Percentiles rank a stretch among this genome's conserved stretches.
Conservation (phyloP, 208 protist genomes). For the Wallacemonas collosoma region DNA sequence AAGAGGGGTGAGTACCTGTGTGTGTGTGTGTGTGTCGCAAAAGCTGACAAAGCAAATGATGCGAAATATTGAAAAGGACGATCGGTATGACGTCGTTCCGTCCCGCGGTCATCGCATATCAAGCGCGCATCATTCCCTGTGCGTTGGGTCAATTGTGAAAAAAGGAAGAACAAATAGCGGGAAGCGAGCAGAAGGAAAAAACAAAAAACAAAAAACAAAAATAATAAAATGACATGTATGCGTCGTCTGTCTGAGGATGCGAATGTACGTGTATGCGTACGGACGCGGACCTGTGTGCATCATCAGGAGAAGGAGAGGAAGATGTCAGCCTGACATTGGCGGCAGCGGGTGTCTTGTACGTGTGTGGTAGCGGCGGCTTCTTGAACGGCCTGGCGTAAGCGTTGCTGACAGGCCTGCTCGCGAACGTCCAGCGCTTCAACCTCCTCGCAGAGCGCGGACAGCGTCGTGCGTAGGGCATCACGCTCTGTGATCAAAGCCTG, state of each 20-base stretch:
- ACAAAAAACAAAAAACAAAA: conserved; percentile 12
- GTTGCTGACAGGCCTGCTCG: conserved; percentile 40
- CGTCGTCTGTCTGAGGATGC: neutral
- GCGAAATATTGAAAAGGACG: too few species aligned
- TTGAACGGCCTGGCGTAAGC: conserved; percentile 34
- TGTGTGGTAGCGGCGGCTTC: conserved; percentile 15
- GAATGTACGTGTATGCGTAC: neutral
- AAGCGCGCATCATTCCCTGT: too few species aligned
- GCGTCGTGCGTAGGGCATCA: neutral
- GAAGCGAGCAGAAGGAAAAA: neutral
- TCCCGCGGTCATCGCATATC: too few species aligned
- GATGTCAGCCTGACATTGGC: too few species aligned
- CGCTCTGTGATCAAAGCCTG: neutral
- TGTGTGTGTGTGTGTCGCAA: neutral
- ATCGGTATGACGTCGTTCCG: too few species aligned
- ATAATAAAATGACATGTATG: neutral
- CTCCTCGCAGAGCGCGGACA: conserved; percentile 34
- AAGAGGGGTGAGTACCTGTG: conserved; percentile 1
- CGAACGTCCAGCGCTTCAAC: conserved; percentile 49
- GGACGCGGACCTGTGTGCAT: neutral
- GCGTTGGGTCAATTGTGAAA: too few species aligned
- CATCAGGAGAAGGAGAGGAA: neutral
- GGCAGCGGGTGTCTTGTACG: too few species aligned
- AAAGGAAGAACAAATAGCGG: neutral
- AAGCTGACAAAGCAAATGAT: neutral